Base-by-base conservation (phyloP, 352 stramenopile species). In the Pythium utonaiense region DNA sequence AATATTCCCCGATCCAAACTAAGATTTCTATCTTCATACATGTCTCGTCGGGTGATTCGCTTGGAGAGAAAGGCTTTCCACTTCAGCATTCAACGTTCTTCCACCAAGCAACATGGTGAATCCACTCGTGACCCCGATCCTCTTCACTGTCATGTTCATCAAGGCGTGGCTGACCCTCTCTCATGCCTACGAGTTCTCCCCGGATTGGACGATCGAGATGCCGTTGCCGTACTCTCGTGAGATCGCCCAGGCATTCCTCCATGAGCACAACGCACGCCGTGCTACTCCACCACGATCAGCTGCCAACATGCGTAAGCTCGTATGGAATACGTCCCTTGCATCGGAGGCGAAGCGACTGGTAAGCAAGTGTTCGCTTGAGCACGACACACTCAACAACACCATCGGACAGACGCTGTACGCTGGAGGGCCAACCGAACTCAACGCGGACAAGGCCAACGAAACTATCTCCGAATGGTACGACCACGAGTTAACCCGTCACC, bases 231-330 rank as follows among this genome's bases (percentile, higher is more conserved):
- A 67, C 53, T 54, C 60, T 21, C 53, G 44, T 24, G 24, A 31
- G 44, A 25, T 67, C 30, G 52, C 59, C 1, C 60, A 67, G 28
- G 53, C 53, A 16, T 67, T 67, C 49, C 47, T 67, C 10, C 19
- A 56, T 8, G 60, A 53, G 3, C 60, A 67, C 53, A 67, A 67
- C 45, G 17, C 25, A 21, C 52, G 47, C 6, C 52, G 60, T 9
- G n/a, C 31, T n/a, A 34, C 16, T 6, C 60, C 60, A 17, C 60
- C 60, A 12, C 53, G 33, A 1, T 53, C 53, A 19, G 47, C 53
- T 31, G 53, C 53, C 44, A 62, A 67, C 53, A 67, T 67, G 60
- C 52, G 52, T 22, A 61, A 61, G 22, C 53, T 67, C 25, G 52
- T 49, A 38, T 67, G 60, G 60, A 67, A 67, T 38, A 30, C 34